Evolutionary conservation across 179 eudicot species (phyloP), one percentile per base, ranked within the genome.

Genomic region (Actinidia arguta): DNA sequence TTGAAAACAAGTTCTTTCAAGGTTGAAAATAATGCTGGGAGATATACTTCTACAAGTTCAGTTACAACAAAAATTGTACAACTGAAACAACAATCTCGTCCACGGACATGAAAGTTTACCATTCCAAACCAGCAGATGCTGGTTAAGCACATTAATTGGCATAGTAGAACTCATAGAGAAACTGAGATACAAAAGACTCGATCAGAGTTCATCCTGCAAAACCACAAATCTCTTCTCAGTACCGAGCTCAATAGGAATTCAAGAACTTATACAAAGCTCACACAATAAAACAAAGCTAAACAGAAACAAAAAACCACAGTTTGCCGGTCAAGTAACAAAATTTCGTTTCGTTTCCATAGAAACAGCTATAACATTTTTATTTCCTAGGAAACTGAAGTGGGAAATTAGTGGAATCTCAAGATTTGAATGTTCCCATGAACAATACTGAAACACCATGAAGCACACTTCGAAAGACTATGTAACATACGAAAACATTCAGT

Each of bases 141-240:
- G 71, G 71, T 67, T 67, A 67, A 67, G 71, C 17, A 36, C 20
- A 8, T 7, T 5, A 5, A 69, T 69, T 20, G 51, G 73, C 18
- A 51, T 25, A 69, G 74, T 69, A 25, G 17, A 69, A 69, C 51
- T n/a, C 0, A 68, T 12, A n/a, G 48, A 0, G 5, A 2, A 68
- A 67, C 52, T 36, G 73, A 68, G 9, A 66, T 27, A 31, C 75
- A 71, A 6, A 71, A 71, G 54, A 47, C 31, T 47, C 55, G 31
- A 71, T 71, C 75, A 71, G 55, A 71, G 75, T 71, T 71, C 75
- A 71, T 71, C 75, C 75, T 71, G 55, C 52, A 71, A 70, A 44
- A 7, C 74, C 46, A 42, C 25, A 70, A 44, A n/a, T 31, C 9
- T 24, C 44, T 11, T 44, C 25, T 73, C 12, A 47, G 56, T 22